A percentile compares a stretch with the other conserved stretches of the same genome.
Conservation (phyloP, 306 rosid species). For the Ormosia emarginata region DNA sequence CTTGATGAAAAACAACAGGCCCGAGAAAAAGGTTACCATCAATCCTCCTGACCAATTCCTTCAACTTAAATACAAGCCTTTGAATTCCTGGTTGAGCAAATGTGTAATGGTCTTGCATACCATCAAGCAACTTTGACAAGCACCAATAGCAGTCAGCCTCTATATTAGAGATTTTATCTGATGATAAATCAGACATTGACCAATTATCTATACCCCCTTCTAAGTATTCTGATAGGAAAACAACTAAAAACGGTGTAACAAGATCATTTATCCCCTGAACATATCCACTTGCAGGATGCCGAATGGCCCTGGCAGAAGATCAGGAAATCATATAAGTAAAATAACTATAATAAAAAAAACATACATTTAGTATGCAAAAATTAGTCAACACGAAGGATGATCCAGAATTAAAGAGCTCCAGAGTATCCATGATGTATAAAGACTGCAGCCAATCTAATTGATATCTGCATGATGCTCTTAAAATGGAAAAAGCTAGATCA, state of each 20-base stretch:
- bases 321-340: conserved; percentile 24
- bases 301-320: conserved; percentile 77
- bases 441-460: not conserved
- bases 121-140: conserved; percentile 85
- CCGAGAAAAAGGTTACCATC: conserved; percentile 57
- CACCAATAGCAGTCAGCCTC: conserved; percentile 99
- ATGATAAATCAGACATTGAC: conserved; percentile 70
- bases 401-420: not conserved
- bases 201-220: conserved; percentile 73
- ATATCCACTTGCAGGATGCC: conserved; percentile 99
- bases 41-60: conserved; percentile 89
- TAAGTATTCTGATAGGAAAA: conserved; percentile 81
- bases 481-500: conserved; percentile 7
- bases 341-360: not conserved
- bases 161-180: conserved; percentile 56
- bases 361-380: not conserved
- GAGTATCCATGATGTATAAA: conserved; percentile 1
- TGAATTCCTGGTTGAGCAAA: conserved; percentile 99
- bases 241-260: conserved; percentile 87
- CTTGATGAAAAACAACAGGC: conserved; percentile 5
- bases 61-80: conserved; percentile 89
- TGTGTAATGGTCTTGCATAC: conserved; percentile 98
- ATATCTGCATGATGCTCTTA: not conserved
- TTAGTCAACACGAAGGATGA: not conserved
- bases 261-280: conserved; percentile 99